phyloP scores from a whole-genome alignment of 305 asterid species.

The Fraxinus greggii region DNA sequence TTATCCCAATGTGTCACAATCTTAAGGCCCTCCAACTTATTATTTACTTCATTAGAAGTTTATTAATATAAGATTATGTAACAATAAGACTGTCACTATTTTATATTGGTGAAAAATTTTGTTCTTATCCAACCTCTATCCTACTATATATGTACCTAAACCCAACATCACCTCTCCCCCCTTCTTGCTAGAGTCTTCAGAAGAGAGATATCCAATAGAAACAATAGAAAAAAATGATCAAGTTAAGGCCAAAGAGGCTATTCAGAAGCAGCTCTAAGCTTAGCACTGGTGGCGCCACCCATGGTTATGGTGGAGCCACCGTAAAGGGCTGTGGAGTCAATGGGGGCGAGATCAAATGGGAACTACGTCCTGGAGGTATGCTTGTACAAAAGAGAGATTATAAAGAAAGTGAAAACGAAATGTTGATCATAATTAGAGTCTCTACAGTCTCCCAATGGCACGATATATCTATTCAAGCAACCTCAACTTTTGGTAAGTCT shows the following conservation, averaged over 20 bases:
- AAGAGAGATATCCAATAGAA: not conserved
- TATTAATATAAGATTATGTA: conserved; percentile 10
- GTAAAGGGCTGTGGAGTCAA: conserved; percentile 9
- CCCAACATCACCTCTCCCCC: conserved; percentile 17
- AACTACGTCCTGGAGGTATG: conserved; percentile 86
- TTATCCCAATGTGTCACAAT: conserved; percentile 28
- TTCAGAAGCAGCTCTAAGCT: conserved; percentile 54
- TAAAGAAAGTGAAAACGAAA: conserved; percentile 30
- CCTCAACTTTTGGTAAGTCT: conserved; percentile 62
- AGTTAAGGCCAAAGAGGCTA: conserved; percentile 61
- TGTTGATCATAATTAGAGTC: conserved; percentile 50
- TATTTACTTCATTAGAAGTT: not conserved
- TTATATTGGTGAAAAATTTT: conserved; percentile 20
- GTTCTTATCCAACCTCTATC: conserved; percentile 27
- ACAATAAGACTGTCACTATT: conserved; percentile 19
- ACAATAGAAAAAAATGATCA: conserved; percentile 41
- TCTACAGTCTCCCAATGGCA: conserved; percentile 64
- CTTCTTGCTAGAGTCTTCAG: not conserved
- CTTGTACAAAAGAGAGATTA: conserved; percentile 68
- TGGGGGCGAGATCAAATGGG: conserved; percentile 64
- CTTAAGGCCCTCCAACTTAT: conserved; percentile 23
- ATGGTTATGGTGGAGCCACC: not conserved
- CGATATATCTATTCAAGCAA: conserved; percentile 50
- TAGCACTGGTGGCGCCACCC: not conserved
- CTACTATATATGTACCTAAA: conserved; percentile 32